These are phyloP conservation scores for Prunus davidiana DNA, from an alignment of 306 rosid genomes.

Conservation along the genomic window DNA sequence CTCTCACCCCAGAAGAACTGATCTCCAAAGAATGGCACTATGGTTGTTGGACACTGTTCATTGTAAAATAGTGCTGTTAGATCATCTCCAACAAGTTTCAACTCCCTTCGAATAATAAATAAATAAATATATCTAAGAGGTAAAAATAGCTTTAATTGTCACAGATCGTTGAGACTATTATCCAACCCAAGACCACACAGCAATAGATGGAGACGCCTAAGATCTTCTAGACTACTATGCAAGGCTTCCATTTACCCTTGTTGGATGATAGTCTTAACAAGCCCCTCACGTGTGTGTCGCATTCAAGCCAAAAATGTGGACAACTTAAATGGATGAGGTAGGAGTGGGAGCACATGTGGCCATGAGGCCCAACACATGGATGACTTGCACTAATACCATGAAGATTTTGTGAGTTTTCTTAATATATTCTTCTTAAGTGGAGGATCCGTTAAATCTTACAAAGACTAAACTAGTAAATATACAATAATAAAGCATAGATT, in stretches of 20 bases:
- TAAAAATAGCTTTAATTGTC: not conserved
- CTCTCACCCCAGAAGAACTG: constrained; percentile 98
- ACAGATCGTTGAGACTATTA: not conserved
- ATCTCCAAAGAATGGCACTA: constrained; percentile 97
- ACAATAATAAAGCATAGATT: not conserved
- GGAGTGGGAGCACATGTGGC: not conserved
- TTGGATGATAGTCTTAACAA: not conserved
- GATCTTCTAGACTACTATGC: not conserved
- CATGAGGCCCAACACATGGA: not conserved
- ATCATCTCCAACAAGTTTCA: not conserved
- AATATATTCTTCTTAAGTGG: not conserved
- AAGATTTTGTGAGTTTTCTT: not conserved
- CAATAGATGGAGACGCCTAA: too few relatives aligned
- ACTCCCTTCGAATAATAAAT: too few relatives aligned
- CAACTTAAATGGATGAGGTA: not conserved
- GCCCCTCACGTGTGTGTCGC: not conserved
- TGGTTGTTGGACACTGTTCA: constrained; percentile 87
- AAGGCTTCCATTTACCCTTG: not conserved
- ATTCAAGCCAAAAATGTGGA: not conserved
- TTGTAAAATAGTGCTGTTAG: constrained; percentile 24
- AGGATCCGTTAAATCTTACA: not conserved
- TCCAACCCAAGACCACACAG: too few relatives aligned
- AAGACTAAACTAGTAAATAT: not conserved
- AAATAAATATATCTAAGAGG: not conserved
- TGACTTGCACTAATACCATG: not conserved